Base-by-base conservation (phyloP, 345 rosid species). In the Camelina sativa region DNA sequence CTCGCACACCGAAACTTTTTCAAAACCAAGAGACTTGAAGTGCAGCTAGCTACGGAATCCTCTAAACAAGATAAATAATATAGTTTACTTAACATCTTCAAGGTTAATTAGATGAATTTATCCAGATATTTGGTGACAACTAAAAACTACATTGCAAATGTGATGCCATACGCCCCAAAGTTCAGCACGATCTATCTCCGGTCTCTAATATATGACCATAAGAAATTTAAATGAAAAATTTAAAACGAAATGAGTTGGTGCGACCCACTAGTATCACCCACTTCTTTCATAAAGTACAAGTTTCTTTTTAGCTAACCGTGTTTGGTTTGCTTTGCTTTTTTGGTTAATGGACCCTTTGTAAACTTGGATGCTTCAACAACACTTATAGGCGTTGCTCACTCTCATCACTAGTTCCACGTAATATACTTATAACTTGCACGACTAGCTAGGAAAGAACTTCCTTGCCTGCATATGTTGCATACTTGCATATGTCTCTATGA, bases 201-300 rank as follows among this genome's bases (percentile, higher is more conserved):
- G 19, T 65, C 59, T 73, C 20, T 23, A 48, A 47, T 35, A 47
- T 35, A 44, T 22, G 70, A 46, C 13, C 54, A 64, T 43, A 62
- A 5, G 16, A 64, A 37, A 44, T 46, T 7, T 0, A 34, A 54
- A 64, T 6, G 4, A 20, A n/a, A 51, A 12, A 15, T 20, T 6
- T 6, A 46, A 47, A 48, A 55, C 8, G 15, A 63, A 37, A 63
- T 46, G 71, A 47, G 61, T 64, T 65, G 46, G 76, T 63, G 71
- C 35, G 71, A 76, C 72, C 72, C 80, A 63, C 75, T 34, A 61
- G 63, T 68, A 67, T 60, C 69, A 68, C 63, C 61, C 74, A 62
- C 71, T 76, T 70, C 28, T 41, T 64, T 63, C 60, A 67, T 70
- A 55, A 64, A 64, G 67, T 71, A 64, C 55, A 77, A 7, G 28